Evolutionary conservation across 2,329 filamentous ascomycete genomes (phyloP).

Genomic region (Sclerotinia sclerotiorum): DNA sequence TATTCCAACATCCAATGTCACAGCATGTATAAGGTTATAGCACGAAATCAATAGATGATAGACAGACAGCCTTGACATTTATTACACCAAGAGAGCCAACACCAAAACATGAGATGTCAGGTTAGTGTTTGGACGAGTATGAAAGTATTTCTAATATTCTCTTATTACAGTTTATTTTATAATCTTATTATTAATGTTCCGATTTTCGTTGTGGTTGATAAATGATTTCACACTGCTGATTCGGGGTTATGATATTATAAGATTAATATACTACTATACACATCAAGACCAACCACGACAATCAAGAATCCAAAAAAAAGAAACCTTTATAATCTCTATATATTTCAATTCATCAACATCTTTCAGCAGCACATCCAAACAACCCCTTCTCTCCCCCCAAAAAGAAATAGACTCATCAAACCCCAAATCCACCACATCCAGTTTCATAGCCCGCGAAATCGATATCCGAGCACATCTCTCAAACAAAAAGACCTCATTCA

Average conservation of each 20-base stretch:
- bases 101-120: not conserved
- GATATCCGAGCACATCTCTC: not conserved
- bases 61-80: not conserved
- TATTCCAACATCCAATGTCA: not conserved
- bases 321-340: not conserved
- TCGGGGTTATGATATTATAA: not conserved
- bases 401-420: not conserved
- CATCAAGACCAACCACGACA: not conserved
- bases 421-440: too few relatives aligned
- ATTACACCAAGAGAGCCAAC: not conserved
- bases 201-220: not conserved
- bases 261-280: too few relatives aligned
- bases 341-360: not conserved
- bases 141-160: not conserved
- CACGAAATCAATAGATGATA: not conserved
- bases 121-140: not conserved
- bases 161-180: not conserved
- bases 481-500: not conserved
- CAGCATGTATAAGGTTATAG: not conserved
- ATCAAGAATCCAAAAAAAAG: not conserved
- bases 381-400: too few relatives aligned
- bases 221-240: not conserved
- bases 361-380: not conserved
- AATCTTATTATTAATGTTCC: too few relatives aligned
- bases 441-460: not conserved